A percentile compares a stretch with the other conserved stretches of the same genome.
Evolutionary conservation across 164 flowering plant genomes (phyloP).

Genomic region (Annona cherimola): DNA sequence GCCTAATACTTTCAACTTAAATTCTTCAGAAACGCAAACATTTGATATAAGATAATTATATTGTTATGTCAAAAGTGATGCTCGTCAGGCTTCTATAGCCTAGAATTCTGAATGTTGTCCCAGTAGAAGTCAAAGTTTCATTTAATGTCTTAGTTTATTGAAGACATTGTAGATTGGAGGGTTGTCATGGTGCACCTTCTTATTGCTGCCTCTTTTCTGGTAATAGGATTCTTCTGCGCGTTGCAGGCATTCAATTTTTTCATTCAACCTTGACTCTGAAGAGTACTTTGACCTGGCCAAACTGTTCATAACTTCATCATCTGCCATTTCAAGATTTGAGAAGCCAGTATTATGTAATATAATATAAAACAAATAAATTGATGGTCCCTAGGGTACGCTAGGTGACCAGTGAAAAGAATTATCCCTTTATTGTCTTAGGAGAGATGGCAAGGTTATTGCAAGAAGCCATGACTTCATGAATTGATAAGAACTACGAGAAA

Average conservation of each 20-base stretch:
- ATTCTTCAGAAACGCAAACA: background rate
- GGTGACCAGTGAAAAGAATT: too few relatives aligned
- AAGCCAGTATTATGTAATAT: background rate
- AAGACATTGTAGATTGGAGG: background rate
- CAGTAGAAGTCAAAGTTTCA: too few relatives aligned
- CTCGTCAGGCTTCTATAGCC: background rate
- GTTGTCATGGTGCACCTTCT: slow-evolving; percentile 38
- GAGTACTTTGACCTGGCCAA: slow-evolving; percentile 34
- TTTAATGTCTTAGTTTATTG: background rate
- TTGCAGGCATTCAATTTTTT: slow-evolving; percentile 55
- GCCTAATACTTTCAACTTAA: background rate
- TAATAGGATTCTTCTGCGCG: slow-evolving; percentile 78
- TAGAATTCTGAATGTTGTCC: background rate
- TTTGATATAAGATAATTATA: too few relatives aligned
- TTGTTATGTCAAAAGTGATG: too few relatives aligned
- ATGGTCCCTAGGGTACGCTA: too few relatives aligned
- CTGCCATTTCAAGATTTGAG: slow-evolving; percentile 26
- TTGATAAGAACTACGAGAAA: too few relatives aligned
- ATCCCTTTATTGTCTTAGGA: too few relatives aligned
- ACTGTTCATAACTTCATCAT: slow-evolving; percentile 40
- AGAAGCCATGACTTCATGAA: too few relatives aligned
- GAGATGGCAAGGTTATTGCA: too few relatives aligned
- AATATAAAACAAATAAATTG: background rate
- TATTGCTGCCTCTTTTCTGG: slow-evolving; percentile 31
- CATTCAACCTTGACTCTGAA: slow-evolving; percentile 39